A percentile compares a stretch with the other conserved stretches of the same genome.
Evolutionary conservation across 768 basidiomycete genomes (phyloP).

Genomic region (Termitomyces sp.): DNA sequence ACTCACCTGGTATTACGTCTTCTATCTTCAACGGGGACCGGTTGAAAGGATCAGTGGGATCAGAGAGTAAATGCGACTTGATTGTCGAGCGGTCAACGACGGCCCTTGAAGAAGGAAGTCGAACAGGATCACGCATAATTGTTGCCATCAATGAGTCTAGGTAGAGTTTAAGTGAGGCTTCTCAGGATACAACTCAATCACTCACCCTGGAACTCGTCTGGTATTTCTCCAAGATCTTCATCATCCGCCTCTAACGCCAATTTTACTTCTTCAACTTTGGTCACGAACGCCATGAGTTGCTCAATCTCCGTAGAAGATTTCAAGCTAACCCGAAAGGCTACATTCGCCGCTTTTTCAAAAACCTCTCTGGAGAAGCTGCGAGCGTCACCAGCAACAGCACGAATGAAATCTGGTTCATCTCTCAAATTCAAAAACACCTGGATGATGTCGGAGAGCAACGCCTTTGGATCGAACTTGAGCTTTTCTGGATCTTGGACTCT

Average conservation of each 20-base stretch:
- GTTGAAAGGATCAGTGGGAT: conserved; percentile 94
- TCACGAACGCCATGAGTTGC: conserved; percentile 64
- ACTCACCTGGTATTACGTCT: conserved; percentile 71
- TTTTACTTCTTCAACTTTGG: conserved; percentile 81
- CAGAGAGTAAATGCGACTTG: conserved; percentile 90
- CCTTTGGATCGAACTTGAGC: conserved; percentile 83
- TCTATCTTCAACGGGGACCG: conserved; percentile 76
- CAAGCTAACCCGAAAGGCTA: conserved; percentile 56
- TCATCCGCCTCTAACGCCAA: conserved; percentile 83
- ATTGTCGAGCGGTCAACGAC: conserved; percentile 89
- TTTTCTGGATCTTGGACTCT: conserved; percentile 84
- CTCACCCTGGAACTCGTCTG: conserved; percentile 93
- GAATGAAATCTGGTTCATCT: conserved; percentile 72
- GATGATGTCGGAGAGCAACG: conserved; percentile 79
- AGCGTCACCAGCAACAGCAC: conserved; percentile 90
- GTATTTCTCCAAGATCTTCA: conserved; percentile 80
- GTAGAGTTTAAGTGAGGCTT: background rate
- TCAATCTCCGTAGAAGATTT: conserved; percentile 79
- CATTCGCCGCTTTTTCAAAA: conserved; percentile 74
- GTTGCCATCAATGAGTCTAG: conserved; percentile 87
- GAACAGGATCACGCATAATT: conserved; percentile 94
- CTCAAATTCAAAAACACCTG: conserved; percentile 90
- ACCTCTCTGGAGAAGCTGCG: conserved; percentile 83
- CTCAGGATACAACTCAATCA: background rate
- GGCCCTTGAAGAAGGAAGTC: conserved; percentile 75